phyloP scores from a whole-genome alignment of 352 stramenopile species.

The Pythium oligandrum region DNA sequence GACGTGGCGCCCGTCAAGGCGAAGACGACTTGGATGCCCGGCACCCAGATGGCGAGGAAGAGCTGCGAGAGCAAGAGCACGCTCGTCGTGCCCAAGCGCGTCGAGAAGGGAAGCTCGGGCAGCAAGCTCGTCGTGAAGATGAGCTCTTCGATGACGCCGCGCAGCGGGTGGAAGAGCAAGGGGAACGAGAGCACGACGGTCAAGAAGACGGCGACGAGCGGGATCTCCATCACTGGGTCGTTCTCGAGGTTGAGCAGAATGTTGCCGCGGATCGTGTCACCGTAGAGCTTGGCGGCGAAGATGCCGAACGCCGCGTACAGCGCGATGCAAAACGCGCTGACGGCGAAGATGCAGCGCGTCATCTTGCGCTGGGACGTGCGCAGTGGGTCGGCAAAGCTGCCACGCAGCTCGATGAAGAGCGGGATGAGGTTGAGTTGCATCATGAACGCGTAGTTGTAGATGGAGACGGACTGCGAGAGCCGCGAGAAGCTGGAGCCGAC shows the following conservation, averaged over 20 bases:
- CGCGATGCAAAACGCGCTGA: constrained; percentile 48
- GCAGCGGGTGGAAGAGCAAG: constrained; percentile 69
- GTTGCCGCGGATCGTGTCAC: constrained; percentile 52
- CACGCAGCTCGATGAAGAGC: constrained; percentile 65
- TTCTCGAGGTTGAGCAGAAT: constrained; percentile 77
- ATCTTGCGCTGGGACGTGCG: constrained; percentile 42
- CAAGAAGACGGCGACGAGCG: constrained; percentile 61
- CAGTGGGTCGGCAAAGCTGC: constrained; percentile 49
- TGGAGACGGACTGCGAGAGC: constrained; percentile 50
- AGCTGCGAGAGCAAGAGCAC: constrained; percentile 54
- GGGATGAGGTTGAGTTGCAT: constrained; percentile 79
- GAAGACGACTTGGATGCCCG: constrained; percentile 66
- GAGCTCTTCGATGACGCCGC: constrained; percentile 55
- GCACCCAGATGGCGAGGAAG: constrained; percentile 46
- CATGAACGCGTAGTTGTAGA: constrained; percentile 87
- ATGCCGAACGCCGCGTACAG: constrained; percentile 61
- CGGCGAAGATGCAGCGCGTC: constrained; percentile 40
- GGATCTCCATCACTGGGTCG: constrained; percentile 62
- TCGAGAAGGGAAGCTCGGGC: constrained; percentile 38
- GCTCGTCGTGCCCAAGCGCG: constrained; percentile 41
- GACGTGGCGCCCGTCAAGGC: constrained; percentile 59
- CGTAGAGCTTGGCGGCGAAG: constrained; percentile 50
- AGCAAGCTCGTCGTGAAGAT: constrained; percentile 38
- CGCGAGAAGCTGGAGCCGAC: constrained; percentile 31
- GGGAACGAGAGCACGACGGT: constrained; percentile 73